A percentile compares a stretch with the other conserved stretches of the same genome.
phyloP scores from a whole-genome alignment of 495 filamentous ascomycete species.

The Hyaloscypha variabilis region DNA sequence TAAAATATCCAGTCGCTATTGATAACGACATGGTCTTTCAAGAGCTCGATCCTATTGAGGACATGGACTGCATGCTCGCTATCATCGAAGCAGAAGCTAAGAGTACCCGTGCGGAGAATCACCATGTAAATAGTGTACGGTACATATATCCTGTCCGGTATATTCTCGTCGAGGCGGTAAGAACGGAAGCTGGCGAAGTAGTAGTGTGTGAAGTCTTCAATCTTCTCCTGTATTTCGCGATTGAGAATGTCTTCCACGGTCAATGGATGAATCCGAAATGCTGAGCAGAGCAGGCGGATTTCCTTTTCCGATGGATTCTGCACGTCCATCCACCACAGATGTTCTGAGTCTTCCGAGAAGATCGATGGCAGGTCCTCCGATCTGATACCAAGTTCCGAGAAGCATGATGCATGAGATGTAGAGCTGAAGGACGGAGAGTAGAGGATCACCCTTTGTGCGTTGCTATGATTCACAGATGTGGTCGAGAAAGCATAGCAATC shows the following conservation, averaged over 20 bases:
- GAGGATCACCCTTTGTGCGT: slow-evolving; percentile 4
- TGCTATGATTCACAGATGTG: not conserved
- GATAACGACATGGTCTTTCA: slow-evolving; percentile 87
- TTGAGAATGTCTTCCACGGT: slow-evolving; percentile 91
- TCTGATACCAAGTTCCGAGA: not conserved
- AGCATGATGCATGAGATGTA: not conserved
- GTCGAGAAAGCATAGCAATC: not conserved
- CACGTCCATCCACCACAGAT: slow-evolving; percentile 95
- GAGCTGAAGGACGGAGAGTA: slow-evolving; percentile 5
- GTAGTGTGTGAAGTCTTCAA: slow-evolving; percentile 92
- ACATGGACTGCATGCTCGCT: slow-evolving; percentile 84
- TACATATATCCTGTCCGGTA: slow-evolving; percentile 71
- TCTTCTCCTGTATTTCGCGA: slow-evolving; percentile 93
- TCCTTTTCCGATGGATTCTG: slow-evolving; percentile 86
- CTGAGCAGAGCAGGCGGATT: slow-evolving; percentile 76
- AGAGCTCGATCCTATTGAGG: slow-evolving; percentile 80
- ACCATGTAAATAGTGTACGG: slow-evolving; percentile 93
- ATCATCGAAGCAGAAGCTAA: slow-evolving; percentile 85
- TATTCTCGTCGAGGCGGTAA: slow-evolving; percentile 67
- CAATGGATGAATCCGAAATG: slow-evolving; percentile 88
- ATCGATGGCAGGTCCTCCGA: not conserved
- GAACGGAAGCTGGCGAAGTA: slow-evolving; percentile 96
- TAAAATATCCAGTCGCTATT: slow-evolving; percentile 98
- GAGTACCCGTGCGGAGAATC: slow-evolving; percentile 90
- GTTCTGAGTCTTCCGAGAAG: slow-evolving; percentile 42